Evolutionary conservation across 1,284 basidiomycete species (phyloP).

Genomic region (Fomitiporia mediterranea): DNA sequence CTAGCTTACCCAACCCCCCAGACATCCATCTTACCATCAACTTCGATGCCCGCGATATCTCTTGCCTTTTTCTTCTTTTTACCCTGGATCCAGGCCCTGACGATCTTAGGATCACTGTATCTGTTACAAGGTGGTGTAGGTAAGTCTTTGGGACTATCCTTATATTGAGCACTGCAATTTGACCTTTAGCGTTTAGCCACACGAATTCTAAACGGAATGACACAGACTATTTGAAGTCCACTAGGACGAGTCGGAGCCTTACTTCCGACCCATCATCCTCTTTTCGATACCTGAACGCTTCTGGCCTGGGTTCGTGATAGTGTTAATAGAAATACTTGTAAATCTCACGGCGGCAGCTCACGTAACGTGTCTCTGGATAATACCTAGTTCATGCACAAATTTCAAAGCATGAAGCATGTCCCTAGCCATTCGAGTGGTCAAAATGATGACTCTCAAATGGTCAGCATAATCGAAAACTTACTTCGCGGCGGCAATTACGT

Average conservation of each 20-base stretch:
- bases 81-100: too few species aligned
- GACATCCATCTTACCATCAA: too few species aligned
- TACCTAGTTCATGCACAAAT: conserved; percentile 1
- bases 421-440: too few species aligned
- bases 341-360: background rate
- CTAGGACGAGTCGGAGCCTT: too few species aligned
- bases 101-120: background rate
- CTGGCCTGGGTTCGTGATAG: background rate
- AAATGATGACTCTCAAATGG: too few species aligned
- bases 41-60: too few species aligned
- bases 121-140: background rate
- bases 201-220: too few species aligned
- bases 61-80: too few species aligned
- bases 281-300: background rate
- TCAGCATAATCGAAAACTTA: too few species aligned
- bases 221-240: conserved; percentile 3
- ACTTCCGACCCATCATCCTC: background rate
- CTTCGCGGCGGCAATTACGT: background rate
- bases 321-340: background rate
- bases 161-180: too few species aligned
- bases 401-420: too few species aligned
- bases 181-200: too few species aligned
- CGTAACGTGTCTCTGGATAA: conserved; percentile 10
- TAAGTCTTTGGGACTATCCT: background rate
- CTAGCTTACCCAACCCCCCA: conserved; percentile 5